Evolutionary conservation across 805 yeast species (phyloP), one percentile per base, ranked within the genome.

Genomic region (Phaffomyces thermotolerans): DNA sequence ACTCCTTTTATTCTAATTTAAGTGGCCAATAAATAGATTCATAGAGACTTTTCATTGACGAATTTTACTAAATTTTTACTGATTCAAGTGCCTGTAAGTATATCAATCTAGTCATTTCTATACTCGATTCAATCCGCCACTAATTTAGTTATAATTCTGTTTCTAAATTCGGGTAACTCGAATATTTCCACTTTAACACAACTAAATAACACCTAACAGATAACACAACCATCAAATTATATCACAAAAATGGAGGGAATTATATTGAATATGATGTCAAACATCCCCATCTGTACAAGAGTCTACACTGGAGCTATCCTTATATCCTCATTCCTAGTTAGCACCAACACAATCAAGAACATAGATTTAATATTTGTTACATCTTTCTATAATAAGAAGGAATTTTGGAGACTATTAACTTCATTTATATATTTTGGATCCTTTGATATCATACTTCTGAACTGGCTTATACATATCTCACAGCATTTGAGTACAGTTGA

Each of bases 331-430:
- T 23, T 48, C 6, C 39, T 53, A 2, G 36, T 54, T 14, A 40
- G 47, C 23, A 23, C 44, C 1, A 45, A 49, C 10, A 33, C 46
- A 3, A 22, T 54, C 3, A n/a, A n/a, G 3, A n/a, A 15, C 2
- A n/a, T 17, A 5, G 47, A 51, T 35, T 13, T 53, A 3, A 47
- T 42, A 3, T 52, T 51, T 34, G 27, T 43, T 10, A 51, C 56
- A 2, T 23, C 45, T 3, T 10, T 39, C 4, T 42, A 43, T 29
- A 41, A 37, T 14, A 45, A 44, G 22, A 29, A 34, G n/a, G 48
- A 57, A 35, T 47, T 41, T 22, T 57, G 59, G 58, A 40, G 60
- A 29, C 33, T 54, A 4, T 6, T 56, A 8, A 45, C 58, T 3
- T 29, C 52, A 3, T 50, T 57, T 34, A 32, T 50, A 14, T 55